Conservation (phyloP, 2,329 filamentous ascomycete species). For the Alternaria brassicicola region DNA sequence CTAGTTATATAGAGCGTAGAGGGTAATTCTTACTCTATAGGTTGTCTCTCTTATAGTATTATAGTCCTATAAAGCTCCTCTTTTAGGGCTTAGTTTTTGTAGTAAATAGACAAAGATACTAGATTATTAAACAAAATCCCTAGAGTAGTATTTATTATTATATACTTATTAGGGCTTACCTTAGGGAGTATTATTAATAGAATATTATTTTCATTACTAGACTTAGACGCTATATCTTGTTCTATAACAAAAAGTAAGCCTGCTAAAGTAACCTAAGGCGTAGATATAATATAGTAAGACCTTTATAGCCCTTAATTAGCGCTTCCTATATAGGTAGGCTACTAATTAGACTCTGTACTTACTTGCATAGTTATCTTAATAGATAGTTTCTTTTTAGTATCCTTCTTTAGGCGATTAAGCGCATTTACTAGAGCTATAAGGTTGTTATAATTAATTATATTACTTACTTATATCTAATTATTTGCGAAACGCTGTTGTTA, state of each 20-base stretch:
- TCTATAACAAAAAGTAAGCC: conserved; percentile 1
- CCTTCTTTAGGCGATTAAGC: conserved; percentile 5
- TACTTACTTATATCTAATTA: conserved; percentile 4
- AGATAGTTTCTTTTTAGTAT: conserved; percentile 2
- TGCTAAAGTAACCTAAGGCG: background rate
- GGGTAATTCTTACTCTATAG: background rate
- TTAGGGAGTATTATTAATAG: background rate
- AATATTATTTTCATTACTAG: background rate
- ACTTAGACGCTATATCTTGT: conserved; percentile 1
- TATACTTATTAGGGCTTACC: background rate
- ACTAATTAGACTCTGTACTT: background rate
- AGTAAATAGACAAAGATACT: background rate
- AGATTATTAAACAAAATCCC: background rate
- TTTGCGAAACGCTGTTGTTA: background rate
- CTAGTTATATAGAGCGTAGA: background rate
- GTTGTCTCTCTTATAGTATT: background rate
- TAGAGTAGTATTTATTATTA: background rate
- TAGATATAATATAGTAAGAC: background rate
- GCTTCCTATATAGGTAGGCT: background rate
- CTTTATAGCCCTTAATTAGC: conserved; percentile 2
- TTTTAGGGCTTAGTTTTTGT: background rate
- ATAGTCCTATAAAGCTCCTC: background rate
- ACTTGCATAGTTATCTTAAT: background rate
- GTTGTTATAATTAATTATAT: background rate
- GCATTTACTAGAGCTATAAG: conserved; percentile 6